Evolutionary conservation across 1,284 basidiomycete species (phyloP).

Genomic region (Pyrrhoderma noxium): DNA sequence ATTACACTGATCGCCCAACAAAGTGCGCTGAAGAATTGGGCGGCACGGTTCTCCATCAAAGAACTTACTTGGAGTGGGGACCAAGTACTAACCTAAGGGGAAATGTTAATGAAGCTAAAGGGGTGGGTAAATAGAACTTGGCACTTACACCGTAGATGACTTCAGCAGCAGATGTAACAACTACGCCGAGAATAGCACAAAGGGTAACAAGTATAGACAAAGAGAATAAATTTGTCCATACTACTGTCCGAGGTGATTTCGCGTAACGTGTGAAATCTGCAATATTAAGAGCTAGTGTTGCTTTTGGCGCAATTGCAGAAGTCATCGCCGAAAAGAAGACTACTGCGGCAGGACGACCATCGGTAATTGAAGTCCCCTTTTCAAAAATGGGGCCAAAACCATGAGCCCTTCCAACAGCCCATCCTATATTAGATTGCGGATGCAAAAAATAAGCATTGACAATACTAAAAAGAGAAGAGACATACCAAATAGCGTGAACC

Average conservation of each 20-base stretch:
- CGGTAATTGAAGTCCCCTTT: conserved; percentile 16
- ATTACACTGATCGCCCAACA: conserved; percentile 6
- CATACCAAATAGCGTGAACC: conserved; percentile 59
- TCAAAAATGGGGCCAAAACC: conserved; percentile 42
- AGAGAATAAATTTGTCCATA: conserved; percentile 24
- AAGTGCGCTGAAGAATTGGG: conserved; percentile 8
- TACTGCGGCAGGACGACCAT: conserved; percentile 15
- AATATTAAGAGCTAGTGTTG: conserved; percentile 64
- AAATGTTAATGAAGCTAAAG: no score
- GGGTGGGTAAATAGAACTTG: not conserved
- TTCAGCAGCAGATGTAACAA: conserved; percentile 23
- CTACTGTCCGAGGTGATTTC: conserved; percentile 27
- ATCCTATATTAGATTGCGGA: conserved; percentile 41
- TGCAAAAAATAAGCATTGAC: conserved; percentile 54
- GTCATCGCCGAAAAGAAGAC: conserved; percentile 25
- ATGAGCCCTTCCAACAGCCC: conserved; percentile 57
- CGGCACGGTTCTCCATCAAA: conserved; percentile 4
- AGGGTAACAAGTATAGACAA: conserved; percentile 23
- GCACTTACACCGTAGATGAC: conserved; percentile 6
- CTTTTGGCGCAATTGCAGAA: conserved; percentile 29
- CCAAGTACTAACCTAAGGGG: conserved; percentile 7
- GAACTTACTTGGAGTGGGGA: conserved; percentile 8
- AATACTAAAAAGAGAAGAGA: conserved; percentile 45
- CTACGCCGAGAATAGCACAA: conserved; percentile 24
- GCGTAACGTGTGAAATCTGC: conserved; percentile 68